These are phyloP conservation scores for Calophaca sinica DNA, from an alignment of 306 rosid genomes.

Conservation along the genomic window DNA sequence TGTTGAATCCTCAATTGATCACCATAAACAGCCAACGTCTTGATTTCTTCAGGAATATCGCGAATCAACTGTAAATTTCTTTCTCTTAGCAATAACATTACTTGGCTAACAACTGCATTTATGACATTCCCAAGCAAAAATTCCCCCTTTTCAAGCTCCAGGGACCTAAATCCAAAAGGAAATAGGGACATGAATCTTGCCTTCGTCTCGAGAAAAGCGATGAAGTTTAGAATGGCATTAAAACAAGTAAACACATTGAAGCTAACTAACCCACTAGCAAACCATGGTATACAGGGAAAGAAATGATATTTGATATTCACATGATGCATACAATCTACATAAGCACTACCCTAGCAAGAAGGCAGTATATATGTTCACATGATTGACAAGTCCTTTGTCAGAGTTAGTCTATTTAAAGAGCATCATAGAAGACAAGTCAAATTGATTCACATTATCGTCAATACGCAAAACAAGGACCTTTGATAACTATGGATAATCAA, in stretches of 20 bases:
- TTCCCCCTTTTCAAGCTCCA: constrained; percentile 91
- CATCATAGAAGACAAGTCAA: not conserved
- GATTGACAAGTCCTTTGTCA: not conserved
- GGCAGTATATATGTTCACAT: constrained; percentile 5
- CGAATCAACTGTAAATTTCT: constrained; percentile 89
- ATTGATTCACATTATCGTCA: constrained; percentile 6
- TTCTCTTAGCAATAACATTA: constrained; percentile 85
- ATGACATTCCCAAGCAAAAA: constrained; percentile 90
- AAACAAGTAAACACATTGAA: constrained; percentile 33
- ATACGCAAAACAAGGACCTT: constrained; percentile 1
- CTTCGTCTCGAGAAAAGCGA: constrained; percentile 41
- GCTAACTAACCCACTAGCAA: constrained; percentile 33
- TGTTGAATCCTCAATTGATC: constrained; percentile 96
- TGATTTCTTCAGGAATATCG: constrained; percentile 98
- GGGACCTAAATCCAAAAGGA: constrained; percentile 61
- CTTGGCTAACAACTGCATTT: constrained; percentile 99
- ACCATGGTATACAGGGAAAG: constrained; percentile 25
- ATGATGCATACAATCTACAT: not conserved
- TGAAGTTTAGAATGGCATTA: constrained; percentile 31
- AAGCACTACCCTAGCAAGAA: not conserved
- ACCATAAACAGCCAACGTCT: constrained; percentile 86
- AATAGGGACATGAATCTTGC: constrained; percentile 37
- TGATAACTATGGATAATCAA: constrained; percentile 6
- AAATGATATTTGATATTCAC: constrained; percentile 30
- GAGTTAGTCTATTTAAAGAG: not conserved